Percentiles rank a stretch among this genome's conserved stretches.
Conservation (phyloP, 176 grass and related monocot species). For the Carex littledalei region DNA sequence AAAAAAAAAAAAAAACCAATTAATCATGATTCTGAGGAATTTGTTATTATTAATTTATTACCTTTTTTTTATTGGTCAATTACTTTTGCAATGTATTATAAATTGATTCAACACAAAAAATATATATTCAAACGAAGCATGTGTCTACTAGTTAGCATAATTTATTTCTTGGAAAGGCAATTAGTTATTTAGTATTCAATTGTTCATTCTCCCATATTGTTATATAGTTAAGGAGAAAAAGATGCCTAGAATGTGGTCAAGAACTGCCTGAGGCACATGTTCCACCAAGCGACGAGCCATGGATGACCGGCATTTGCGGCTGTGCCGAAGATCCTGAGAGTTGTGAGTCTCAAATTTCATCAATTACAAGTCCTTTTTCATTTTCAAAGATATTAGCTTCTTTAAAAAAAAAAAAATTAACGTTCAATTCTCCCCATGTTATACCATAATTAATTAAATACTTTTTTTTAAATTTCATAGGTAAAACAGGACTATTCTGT, state of each 20-base stretch:
- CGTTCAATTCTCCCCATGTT: not conserved
- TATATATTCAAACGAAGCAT: not conserved
- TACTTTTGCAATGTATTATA: not conserved
- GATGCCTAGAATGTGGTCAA: slow-evolving; percentile 40
- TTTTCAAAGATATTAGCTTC: not conserved
- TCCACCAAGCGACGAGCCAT: slow-evolving; percentile 48
- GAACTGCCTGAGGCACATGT: slow-evolving; percentile 31
- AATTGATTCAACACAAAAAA: not conserved
- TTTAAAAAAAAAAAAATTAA: not conserved
- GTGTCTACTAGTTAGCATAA: not conserved
- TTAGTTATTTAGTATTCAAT: not conserved
- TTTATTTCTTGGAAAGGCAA: not conserved
- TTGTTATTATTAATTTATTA: not conserved
- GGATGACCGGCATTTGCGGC: slow-evolving; percentile 50
- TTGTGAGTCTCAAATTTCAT: slow-evolving; percentile 30
- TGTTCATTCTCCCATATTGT: too few species aligned
- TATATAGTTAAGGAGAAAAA: slow-evolving; percentile 22
- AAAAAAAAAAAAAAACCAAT: too few species aligned
- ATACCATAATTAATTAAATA: not conserved
- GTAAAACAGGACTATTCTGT: slow-evolving; percentile 77
- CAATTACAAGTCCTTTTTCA: not conserved
- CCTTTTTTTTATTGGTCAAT: not conserved
- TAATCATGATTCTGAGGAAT: not conserved
- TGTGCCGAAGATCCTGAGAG: slow-evolving; percentile 59
- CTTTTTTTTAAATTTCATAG: slow-evolving; percentile 22